Base-by-base conservation (phyloP, 495 filamentous ascomycete species). In the Aspergillus ellipticus region DNA sequence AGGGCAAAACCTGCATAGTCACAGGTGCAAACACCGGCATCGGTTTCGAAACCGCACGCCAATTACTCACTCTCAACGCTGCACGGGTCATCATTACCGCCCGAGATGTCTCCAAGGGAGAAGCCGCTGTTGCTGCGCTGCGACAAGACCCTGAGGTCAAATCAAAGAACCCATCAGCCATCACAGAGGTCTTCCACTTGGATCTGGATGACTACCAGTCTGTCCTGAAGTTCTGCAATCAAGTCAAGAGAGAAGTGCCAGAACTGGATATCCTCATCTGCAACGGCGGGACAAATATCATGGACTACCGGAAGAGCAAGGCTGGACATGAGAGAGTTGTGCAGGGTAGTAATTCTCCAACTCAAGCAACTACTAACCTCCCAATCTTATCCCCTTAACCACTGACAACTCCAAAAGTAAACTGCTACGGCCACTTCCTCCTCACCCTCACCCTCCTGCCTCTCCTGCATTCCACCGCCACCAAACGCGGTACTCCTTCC, bases 21-120 rank as follows among this genome's bases (percentile, higher is more conserved):
- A 86, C 80, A 0, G 82, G 82, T 20, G 71, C 71, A 16, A 82
- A 81, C 51, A 68, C 62, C 4, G 82, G 83, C 17, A 57, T 85
- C 1, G 81, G 81, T 21, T 72, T 76, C 22, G 80, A 81, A 58
- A 71, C 70, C 17, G 71, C 75, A 10, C 64, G 68, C 9, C 71
- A 75, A 58, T 66, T 69, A 20, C 31, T 71, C 6, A 46, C 48
- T 2, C 47, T 63, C 16, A 48, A 59, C 6, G 59, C 52, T 2
- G 29, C 51, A 10, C 60, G 56, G 4, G 52, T 70, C 13, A 64
- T 71, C 22, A 58, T 73, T 54, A 64, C 63, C 4, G 56, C 59
- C n/a, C 64, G 66, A 17, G 49, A 42, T 22, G n/a, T 37, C 28
- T 22, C 49, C 1, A 71, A 65, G 28, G 68, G 66, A 16, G 28